Conservation (phyloP, 2,329 filamentous ascomycete genomes). For the Sporothrix globosa region DNA sequence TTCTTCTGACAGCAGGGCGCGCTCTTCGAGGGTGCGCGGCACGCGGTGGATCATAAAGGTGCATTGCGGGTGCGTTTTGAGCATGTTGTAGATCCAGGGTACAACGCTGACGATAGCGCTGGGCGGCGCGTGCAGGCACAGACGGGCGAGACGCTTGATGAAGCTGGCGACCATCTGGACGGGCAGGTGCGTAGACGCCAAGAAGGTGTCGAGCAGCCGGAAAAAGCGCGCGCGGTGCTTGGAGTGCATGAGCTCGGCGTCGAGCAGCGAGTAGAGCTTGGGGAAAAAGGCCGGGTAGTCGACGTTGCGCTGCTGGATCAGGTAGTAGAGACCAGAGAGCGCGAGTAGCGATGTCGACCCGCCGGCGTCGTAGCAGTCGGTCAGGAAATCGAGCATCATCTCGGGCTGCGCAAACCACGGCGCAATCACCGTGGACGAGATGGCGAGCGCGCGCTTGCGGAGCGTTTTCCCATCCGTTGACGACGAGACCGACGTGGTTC, state of each 20-base stretch:
- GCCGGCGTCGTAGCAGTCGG: slow-evolving; percentile 86
- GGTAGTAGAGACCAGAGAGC: slow-evolving; percentile 88
- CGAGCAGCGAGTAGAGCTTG: slow-evolving; percentile 91
- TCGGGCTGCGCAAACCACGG: slow-evolving; percentile 91
- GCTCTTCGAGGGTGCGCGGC: slow-evolving; percentile 60
- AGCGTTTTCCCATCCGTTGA: slow-evolving; percentile 61
- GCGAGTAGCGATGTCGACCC: slow-evolving; percentile 86
- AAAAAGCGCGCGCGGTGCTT: slow-evolving; percentile 94
- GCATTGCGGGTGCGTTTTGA: slow-evolving; percentile 85
- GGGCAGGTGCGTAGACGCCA: slow-evolving; percentile 88
- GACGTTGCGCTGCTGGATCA: slow-evolving; percentile 90
- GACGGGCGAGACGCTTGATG: slow-evolving; percentile 85
- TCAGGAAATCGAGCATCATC: slow-evolving; percentile 91
- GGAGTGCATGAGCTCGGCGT: slow-evolving; percentile 84
- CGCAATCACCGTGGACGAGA: slow-evolving; percentile 76
- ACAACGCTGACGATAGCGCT: slow-evolving; percentile 85
- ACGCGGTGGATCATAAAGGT: slow-evolving; percentile 95
- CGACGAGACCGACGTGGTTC: slow-evolving; percentile 58
- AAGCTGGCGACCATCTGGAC: slow-evolving; percentile 91
- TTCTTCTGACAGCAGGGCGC: slow-evolving; percentile 57
- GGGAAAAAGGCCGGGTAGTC: slow-evolving; percentile 94
- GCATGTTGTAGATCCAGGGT: slow-evolving; percentile 93
- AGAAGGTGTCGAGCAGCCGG: slow-evolving; percentile 85
- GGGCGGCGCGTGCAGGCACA: slow-evolving; percentile 86
- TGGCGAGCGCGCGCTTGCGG: slow-evolving; percentile 75